phyloP scores from a whole-genome alignment of 2,329 filamentous ascomycete genomes.

The Aspergillus tubingensis region DNA sequence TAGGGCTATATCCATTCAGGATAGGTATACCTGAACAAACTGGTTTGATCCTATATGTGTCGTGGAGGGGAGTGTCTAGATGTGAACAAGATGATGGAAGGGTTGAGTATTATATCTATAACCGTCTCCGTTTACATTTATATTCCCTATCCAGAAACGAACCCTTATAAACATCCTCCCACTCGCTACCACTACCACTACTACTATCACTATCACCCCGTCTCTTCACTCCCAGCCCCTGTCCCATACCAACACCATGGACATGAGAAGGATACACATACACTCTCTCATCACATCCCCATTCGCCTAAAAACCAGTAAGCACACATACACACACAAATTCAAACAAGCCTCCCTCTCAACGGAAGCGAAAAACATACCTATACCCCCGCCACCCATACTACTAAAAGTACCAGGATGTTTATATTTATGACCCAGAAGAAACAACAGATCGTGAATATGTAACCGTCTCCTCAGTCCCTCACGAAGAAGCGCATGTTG shows the following conservation, averaged over 20 bases:
- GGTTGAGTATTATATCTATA: no score
- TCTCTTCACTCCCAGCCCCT: no score
- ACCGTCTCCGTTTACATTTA: no score
- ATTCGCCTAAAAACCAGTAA: neutral
- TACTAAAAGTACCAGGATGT: no score
- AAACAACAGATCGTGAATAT: neutral
- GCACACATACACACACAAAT: neutral
- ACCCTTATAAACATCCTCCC: neutral
- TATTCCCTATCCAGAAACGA: no score
- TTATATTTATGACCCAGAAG: neutral
- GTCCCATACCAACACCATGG: neutral
- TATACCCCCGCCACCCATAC: neutral
- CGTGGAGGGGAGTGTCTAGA: no score
- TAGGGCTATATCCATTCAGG: no score
- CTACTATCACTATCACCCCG: neutral
- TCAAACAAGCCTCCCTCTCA: neutral
- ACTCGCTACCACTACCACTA: neutral
- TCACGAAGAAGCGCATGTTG: neutral
- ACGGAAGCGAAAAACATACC: neutral
- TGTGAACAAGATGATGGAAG: no score
- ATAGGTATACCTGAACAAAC: no score
- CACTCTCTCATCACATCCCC: neutral
- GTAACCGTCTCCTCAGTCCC: neutral
- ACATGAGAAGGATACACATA: neutral
- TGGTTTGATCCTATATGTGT: no score